Evolutionary conservation across 2,329 filamentous ascomycete genomes (phyloP).

Genomic region (Calonectria henricotiae): DNA sequence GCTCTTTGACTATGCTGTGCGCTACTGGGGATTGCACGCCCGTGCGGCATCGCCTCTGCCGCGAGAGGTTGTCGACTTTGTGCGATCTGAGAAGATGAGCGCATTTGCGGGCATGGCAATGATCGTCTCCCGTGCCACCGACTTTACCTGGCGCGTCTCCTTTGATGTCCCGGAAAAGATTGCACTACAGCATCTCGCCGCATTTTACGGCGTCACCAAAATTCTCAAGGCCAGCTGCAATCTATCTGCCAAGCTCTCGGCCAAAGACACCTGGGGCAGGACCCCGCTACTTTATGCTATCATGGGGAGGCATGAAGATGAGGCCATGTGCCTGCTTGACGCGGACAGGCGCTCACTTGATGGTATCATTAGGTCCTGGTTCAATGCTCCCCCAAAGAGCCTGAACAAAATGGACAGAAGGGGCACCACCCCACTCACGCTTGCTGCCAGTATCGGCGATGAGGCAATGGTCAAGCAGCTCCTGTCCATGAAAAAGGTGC

Average conservation of each 20-base stretch:
- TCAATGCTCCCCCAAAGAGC: neutral
- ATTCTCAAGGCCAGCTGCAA: neutral
- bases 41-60: neutral
- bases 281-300: neutral
- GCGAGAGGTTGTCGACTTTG: neutral
- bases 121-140: neutral
- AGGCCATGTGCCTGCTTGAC: constrained; percentile 2
- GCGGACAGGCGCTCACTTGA: neutral
- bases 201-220: constrained; percentile 6
- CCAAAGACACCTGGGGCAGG: constrained; percentile 12
- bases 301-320: neutral
- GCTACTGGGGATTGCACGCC: neutral
- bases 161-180: constrained; percentile 8
- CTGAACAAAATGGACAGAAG: neutral
- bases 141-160: neutral
- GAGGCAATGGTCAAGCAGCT: constrained; percentile 12
- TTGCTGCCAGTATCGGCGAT: neutral
- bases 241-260: neutral
- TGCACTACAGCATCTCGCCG: neutral
- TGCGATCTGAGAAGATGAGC: neutral
- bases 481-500: neutral
- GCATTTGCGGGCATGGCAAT: constrained; percentile 9
- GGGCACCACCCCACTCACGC: neutral
- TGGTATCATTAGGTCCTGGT: neutral
- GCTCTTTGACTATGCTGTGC: constrained; percentile 9